Evolutionary conservation across 2,329 filamentous ascomycete species (phyloP).

Genomic region (Scleromitrula shiraiana): DNA sequence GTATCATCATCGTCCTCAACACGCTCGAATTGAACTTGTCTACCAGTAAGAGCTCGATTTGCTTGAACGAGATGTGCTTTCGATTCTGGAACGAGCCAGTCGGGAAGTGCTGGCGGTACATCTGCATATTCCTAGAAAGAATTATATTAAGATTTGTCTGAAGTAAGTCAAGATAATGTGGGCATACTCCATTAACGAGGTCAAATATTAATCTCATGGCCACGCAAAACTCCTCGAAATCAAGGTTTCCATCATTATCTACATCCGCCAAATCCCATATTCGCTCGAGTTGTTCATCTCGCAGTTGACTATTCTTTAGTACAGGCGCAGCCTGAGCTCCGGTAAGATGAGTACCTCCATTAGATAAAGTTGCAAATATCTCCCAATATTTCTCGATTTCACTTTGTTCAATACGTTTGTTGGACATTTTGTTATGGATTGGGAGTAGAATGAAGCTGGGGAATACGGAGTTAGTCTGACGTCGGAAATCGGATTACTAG

Average conservation of each 20-base stretch:
- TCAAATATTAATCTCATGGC: conserved; percentile 98
- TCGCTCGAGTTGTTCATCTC: conserved; percentile 81
- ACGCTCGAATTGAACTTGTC: conserved; percentile 74
- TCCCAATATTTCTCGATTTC: conserved; percentile 76
- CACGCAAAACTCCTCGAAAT: conserved; percentile 99
- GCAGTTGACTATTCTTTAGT: conserved; percentile 64
- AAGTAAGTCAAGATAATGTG: neutral
- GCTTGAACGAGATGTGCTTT: conserved; percentile 88
- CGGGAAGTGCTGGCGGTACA: conserved; percentile 77
- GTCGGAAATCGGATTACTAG: no score
- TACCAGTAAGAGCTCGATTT: conserved; percentile 67
- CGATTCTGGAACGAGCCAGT: conserved; percentile 95
- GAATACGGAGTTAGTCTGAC: neutral
- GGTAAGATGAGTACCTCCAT: conserved; percentile 56
- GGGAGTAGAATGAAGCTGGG: neutral
- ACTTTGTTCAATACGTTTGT: conserved; percentile 58
- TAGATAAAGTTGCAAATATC: conserved; percentile 62
- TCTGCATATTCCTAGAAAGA: conserved; percentile 69
- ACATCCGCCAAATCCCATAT: conserved; percentile 98
- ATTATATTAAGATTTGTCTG: neutral
- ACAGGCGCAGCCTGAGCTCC: conserved; percentile 63
- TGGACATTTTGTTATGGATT: conserved; percentile 24
- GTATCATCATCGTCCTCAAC: conserved; percentile 78
- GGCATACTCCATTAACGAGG: conserved; percentile 78
- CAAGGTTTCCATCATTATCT: conserved; percentile 92